phyloP scores from a whole-genome alignment of 257 asterid genomes.

The Apocynum venetum region DNA sequence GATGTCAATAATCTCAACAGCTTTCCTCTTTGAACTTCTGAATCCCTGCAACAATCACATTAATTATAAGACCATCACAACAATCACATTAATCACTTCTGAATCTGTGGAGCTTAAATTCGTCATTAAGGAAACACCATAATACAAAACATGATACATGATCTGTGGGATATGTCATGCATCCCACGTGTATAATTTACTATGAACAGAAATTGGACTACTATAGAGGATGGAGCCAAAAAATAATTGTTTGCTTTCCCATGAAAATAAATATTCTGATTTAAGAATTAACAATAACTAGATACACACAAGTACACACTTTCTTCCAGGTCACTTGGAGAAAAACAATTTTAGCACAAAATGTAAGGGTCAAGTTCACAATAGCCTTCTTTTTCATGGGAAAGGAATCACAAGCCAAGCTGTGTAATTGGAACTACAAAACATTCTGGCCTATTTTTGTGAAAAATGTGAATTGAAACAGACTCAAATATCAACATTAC shows the following conservation, averaged over 20 bases:
- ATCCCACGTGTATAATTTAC: background rate
- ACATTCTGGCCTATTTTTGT: background rate
- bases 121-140: background rate
- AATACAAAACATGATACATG: background rate
- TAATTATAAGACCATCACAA: background rate
- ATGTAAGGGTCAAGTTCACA: background rate
- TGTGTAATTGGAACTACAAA: background rate
- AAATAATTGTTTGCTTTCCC: background rate
- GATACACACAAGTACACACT: background rate
- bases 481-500: background rate
- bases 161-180: background rate
- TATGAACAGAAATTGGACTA: background rate
- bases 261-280: background rate
- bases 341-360: background rate
- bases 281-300: background rate
- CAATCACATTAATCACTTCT: no score
- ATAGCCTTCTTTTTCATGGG: background rate
- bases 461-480: background rate
- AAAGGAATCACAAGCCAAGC: background rate
- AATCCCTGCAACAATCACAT: conserved; percentile 36
- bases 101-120: background rate
- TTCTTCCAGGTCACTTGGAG: background rate
- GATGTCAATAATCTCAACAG: conserved; percentile 22
- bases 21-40: conserved; percentile 51
- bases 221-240: no score